Evolutionary conservation across 805 yeast species (phyloP).

Genomic region (Candida quercuum): DNA sequence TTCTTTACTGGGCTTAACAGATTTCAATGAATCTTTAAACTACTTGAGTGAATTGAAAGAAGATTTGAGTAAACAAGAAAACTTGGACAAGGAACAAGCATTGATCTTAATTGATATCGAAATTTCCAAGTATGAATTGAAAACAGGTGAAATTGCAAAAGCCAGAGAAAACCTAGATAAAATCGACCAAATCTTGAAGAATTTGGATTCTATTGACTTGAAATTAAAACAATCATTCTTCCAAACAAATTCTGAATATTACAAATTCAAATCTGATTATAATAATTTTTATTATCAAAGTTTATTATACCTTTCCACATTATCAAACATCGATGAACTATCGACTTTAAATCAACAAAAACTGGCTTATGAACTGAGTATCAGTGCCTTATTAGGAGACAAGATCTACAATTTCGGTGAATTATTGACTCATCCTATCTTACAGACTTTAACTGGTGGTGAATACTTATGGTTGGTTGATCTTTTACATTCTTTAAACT

Average conservation of each 20-base stretch:
- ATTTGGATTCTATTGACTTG: conserved; percentile 47
- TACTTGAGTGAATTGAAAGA: conserved; percentile 39
- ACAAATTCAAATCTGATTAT: conserved; percentile 71
- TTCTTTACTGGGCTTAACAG: conserved; percentile 40
- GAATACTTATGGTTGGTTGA: conserved; percentile 67
- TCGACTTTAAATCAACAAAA: conserved; percentile 35
- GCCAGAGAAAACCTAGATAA: conserved; percentile 66
- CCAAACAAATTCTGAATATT: conserved; percentile 70
- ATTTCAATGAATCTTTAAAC: conserved; percentile 42
- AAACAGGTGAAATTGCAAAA: conserved; percentile 46
- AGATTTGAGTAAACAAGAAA: conserved; percentile 38
- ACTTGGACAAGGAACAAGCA: conserved; percentile 46
- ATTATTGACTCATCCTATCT: conserved; percentile 81
- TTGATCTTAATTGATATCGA: conserved; percentile 58
- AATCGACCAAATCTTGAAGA: conserved; percentile 53
- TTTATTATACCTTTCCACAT: conserved; percentile 73
- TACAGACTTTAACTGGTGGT: conserved; percentile 42
- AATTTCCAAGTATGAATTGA: conserved; percentile 65
- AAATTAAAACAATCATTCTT: conserved; percentile 80
- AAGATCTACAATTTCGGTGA: conserved; percentile 95
- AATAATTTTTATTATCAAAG: conserved; percentile 78
- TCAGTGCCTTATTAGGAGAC: conserved; percentile 88
- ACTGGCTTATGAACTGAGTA: conserved; percentile 69
- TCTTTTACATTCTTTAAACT: conserved; percentile 63
- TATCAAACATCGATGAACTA: conserved; percentile 41